Base-by-base conservation (phyloP, 2,329 filamentous ascomycete species). In the Metarhizium anisopliae region DNA sequence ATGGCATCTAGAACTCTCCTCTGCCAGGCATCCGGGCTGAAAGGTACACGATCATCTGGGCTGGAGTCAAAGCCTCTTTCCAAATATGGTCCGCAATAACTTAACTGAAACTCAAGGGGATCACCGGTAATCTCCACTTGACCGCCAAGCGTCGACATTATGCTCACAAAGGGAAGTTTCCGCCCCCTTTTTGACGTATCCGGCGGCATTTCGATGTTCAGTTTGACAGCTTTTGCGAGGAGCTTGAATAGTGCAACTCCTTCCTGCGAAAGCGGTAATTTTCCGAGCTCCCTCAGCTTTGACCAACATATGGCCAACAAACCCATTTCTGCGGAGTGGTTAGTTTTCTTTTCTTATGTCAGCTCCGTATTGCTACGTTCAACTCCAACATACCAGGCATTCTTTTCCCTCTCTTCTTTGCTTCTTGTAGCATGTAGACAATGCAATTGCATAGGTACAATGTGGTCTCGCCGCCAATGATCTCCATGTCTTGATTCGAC, bases 381-480 rank as follows among this genome's bases (percentile, higher is more conserved):
- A n/a, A n/a, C n/a, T 43, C 36, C 10, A 18, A 47, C 47, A 51
- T 53, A 53, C 54, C 55, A 3, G 51, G 30, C 11, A 25, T 25
- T 8, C 29, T 14, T 14, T 3, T 14, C 5, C 43, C 51, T 11
- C 25, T 55, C 18, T 50, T 43, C 47, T 42, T 47, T 29, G 32
- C 30, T 8, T 55, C 50, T 2, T 35, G 13, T 1, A 59, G 52
- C 52, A 57, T 58, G 3, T 42, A 52, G 14, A 40, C 47, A 32
- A 75, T 58, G 2, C 65, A 62, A 32, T 68, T 61, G 57, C 70
- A 73, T 16, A 69, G 51, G 50, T 69, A 71, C 2, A 74, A 56
- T 1, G 62, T 61, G 0, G 68, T 61, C 50, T 74, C 70, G 4
- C 66, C 61, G 4, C 66, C 67, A 5, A 73, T 56, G n/a, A n/a